Percentiles rank a stretch among this genome's conserved stretches.
Evolutionary conservation across 768 basidiomycete genomes (phyloP).

Genomic region (Auricularia auricula-judae): DNA sequence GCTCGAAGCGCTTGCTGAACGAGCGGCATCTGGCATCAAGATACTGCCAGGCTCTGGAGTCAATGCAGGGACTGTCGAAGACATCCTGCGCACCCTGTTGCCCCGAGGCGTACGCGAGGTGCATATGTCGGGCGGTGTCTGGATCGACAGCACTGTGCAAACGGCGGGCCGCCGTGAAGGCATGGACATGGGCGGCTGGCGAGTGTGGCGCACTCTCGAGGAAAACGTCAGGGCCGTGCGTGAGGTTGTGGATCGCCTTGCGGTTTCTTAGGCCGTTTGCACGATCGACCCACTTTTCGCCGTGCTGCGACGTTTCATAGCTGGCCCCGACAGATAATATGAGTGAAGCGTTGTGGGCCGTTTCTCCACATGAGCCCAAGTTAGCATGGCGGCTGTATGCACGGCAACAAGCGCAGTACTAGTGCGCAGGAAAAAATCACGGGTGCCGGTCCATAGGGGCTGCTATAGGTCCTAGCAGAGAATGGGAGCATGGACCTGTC

Average conservation of each 20-base stretch:
- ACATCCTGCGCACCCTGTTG: constrained; percentile 38
- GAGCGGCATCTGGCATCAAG: constrained; percentile 4
- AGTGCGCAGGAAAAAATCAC: too few relatives aligned
- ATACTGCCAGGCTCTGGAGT: constrained; percentile 74
- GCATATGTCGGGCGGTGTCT: constrained; percentile 64
- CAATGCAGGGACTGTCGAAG: constrained; percentile 41
- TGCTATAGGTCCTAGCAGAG: too few relatives aligned
- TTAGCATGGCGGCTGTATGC: too few relatives aligned
- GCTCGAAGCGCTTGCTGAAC: not conserved
- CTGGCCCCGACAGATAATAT: too few relatives aligned
- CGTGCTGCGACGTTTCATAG: too few relatives aligned
- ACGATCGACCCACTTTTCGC: too few relatives aligned
- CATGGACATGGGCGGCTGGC: constrained; percentile 76
- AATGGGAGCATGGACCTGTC: too few relatives aligned
- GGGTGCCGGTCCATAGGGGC: too few relatives aligned
- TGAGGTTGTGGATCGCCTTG: not conserved
- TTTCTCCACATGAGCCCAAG: too few relatives aligned
- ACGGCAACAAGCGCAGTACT: too few relatives aligned
- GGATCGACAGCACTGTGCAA: constrained; percentile 43
- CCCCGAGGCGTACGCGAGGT: constrained; percentile 54
- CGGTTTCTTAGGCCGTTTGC: too few relatives aligned
- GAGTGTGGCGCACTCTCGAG: constrained; percentile 52
- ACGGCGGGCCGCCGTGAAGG: constrained; percentile 32
- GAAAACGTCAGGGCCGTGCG: constrained; percentile 29
- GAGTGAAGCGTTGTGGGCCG: too few relatives aligned